Percentiles rank a stretch among this genome's conserved stretches.
Evolutionary conservation across 352 stramenopile genomes (phyloP).

Genomic region (Phytophthora fragariae): DNA sequence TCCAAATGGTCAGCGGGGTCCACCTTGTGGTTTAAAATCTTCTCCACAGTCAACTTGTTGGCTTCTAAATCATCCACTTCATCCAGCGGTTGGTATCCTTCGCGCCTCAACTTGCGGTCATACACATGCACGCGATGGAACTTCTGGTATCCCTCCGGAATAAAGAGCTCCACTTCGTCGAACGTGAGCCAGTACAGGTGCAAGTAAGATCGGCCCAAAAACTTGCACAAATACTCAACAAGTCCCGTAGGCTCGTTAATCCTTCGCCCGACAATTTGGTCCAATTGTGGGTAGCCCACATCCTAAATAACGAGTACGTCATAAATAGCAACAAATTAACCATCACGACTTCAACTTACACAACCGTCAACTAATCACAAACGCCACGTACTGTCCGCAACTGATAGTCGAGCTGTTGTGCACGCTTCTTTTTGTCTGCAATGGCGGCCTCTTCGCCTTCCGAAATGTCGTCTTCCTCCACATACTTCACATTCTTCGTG

Average conservation of each 20-base stretch:
- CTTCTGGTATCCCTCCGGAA: constrained; percentile 87
- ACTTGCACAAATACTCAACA: constrained; percentile 91
- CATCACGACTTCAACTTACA: not conserved
- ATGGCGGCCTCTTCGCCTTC: constrained; percentile 67
- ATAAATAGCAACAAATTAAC: constrained; percentile 5
- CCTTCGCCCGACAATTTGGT: constrained; percentile 86
- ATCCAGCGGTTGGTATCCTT: constrained; percentile 87
- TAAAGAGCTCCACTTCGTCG: constrained; percentile 86
- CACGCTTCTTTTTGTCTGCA: constrained; percentile 72
- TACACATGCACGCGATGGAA: constrained; percentile 87
- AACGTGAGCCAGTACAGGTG: constrained; percentile 92
- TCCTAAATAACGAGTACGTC: constrained; percentile 46
- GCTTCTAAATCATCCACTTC: constrained; percentile 90
- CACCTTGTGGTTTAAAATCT: constrained; percentile 89
- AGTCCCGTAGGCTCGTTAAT: constrained; percentile 77
- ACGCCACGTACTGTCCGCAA: constrained; percentile 46
- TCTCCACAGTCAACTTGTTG: constrained; percentile 90
- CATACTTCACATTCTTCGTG: constrained; percentile 78
- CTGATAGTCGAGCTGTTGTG: constrained; percentile 85
- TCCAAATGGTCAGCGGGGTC: constrained; percentile 84
- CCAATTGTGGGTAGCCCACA: constrained; percentile 70
- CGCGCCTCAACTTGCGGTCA: constrained; percentile 80
- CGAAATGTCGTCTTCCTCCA: constrained; percentile 74
- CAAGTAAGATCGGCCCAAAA: constrained; percentile 87
- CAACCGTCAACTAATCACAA: not conserved